Percentiles rank a stretch among this genome's conserved stretches.
These are phyloP conservation scores for Alternaria postmessia DNA, from an alignment of 2,329 filamentous ascomycete species.

Conservation along the genomic window DNA sequence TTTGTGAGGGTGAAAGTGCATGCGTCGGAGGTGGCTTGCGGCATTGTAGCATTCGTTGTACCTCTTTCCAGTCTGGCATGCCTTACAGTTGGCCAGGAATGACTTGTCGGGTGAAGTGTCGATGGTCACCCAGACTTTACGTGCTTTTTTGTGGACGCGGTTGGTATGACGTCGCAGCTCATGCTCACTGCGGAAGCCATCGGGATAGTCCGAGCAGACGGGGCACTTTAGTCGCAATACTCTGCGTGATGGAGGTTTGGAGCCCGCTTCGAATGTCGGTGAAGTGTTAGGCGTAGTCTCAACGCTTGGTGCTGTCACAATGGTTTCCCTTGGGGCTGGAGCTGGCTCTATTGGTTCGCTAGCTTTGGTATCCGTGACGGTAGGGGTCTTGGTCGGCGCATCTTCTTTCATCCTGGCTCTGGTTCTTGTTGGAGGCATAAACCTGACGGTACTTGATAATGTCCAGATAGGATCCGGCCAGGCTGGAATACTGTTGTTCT, in stretches of 20 bases:
- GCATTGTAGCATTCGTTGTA: constrained; percentile 96
- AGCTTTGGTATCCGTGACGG: constrained; percentile 29
- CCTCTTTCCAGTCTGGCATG: constrained; percentile 76
- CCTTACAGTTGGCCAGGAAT: constrained; percentile 82
- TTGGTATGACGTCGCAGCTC: constrained; percentile 66
- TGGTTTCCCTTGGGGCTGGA: constrained; percentile 37
- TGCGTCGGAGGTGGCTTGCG: constrained; percentile 84
- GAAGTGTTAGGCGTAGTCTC: constrained; percentile 42
- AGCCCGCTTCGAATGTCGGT: constrained; percentile 39
- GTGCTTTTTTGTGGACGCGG: constrained; percentile 70
- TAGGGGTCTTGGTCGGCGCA: constrained; percentile 31
- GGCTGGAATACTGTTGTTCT: constrained; percentile 21
- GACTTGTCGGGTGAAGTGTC: constrained; percentile 67
- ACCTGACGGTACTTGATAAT: constrained; percentile 16
- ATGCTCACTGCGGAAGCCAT: constrained; percentile 86
- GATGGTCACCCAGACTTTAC: constrained; percentile 71
- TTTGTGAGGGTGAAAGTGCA: constrained; percentile 81
- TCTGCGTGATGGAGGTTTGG: constrained; percentile 44
- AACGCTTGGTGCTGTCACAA: constrained; percentile 38
- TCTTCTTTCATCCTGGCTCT: constrained; percentile 48
- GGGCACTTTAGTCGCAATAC: constrained; percentile 60
- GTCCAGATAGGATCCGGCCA: constrained; percentile 16
- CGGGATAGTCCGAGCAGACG: constrained; percentile 74
- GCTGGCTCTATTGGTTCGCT: constrained; percentile 36
- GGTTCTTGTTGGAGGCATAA: constrained; percentile 47